Evolutionary conservation across 2,329 filamentous ascomycete species (phyloP).

Genomic region (Corinectria fuckeliana): DNA sequence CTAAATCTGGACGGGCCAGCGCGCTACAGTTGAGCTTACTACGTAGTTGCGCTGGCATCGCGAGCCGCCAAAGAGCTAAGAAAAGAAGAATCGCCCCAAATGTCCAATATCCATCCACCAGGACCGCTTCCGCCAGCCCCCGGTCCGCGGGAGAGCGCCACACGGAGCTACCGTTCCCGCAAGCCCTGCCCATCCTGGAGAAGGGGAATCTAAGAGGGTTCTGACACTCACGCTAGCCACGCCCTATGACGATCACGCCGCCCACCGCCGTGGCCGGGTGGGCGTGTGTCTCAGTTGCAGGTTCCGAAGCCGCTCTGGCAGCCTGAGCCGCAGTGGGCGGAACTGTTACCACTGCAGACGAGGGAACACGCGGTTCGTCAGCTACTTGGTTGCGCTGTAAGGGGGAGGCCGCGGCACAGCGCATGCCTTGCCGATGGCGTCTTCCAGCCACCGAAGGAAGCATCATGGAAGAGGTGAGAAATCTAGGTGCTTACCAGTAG

Average conservation of each 20-base stretch:
- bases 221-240: neutral
- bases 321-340: slow-evolving; percentile 41
- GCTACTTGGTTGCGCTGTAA: neutral
- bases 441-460: neutral
- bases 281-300: slow-evolving; percentile 36
- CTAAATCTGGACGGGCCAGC: neutral
- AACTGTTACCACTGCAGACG: slow-evolving; percentile 36
- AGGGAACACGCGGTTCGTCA: neutral
- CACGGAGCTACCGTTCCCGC: neutral
- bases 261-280: too few relatives aligned
- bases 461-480: neutral
- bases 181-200: neutral
- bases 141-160: neutral
- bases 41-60: neutral
- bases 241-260: neutral
- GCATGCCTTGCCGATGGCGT: neutral
- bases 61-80: neutral
- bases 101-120: neutral
- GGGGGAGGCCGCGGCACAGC: neutral
- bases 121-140: too few relatives aligned
- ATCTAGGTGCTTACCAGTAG: slow-evolving; percentile 42
- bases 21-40: neutral
- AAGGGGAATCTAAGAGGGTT: neutral
- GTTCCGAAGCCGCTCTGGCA: slow-evolving; percentile 44
- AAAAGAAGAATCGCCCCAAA: neutral